Percentiles rank a stretch among this genome's conserved stretches.
Evolutionary conservation across 805 yeast genomes (phyloP).

Genomic region (Saccharomycopsis fermentans): DNA sequence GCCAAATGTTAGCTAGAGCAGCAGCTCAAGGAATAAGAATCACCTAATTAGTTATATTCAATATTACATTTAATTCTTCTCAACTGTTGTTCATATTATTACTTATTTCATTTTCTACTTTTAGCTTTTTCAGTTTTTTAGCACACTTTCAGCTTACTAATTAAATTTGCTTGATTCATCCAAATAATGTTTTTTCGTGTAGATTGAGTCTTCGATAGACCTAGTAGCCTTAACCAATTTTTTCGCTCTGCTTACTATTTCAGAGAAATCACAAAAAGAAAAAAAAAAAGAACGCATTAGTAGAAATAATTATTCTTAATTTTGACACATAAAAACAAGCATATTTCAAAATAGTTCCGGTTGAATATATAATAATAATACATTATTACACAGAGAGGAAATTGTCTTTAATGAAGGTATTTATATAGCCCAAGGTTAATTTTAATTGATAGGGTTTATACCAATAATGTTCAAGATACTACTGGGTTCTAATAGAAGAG

Average conservation of each 20-base stretch:
- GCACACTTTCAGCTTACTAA: not conserved
- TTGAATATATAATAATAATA: not conserved
- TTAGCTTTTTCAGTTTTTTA: not conserved
- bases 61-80: not conserved
- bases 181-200: not conserved
- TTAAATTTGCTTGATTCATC: not conserved
- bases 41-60: not conserved
- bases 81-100: not conserved
- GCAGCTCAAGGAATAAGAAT: conserved; percentile 20
- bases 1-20: conserved; percentile 40
- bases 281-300: not conserved
- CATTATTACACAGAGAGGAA: no score
- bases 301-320: not conserved
- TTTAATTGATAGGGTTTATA: no score
- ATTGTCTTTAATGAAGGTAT: no score
- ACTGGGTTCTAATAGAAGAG: no score
- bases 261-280: no score
- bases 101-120: not conserved
- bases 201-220: no score
- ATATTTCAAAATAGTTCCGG: not conserved
- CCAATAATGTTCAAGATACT: no score
- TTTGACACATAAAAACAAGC: not conserved
- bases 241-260: not conserved
- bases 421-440: no score
- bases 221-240: not conserved